Conservation (phyloP, 2,329 filamentous ascomycete species). For the Ascochyta clinopodiicola region DNA sequence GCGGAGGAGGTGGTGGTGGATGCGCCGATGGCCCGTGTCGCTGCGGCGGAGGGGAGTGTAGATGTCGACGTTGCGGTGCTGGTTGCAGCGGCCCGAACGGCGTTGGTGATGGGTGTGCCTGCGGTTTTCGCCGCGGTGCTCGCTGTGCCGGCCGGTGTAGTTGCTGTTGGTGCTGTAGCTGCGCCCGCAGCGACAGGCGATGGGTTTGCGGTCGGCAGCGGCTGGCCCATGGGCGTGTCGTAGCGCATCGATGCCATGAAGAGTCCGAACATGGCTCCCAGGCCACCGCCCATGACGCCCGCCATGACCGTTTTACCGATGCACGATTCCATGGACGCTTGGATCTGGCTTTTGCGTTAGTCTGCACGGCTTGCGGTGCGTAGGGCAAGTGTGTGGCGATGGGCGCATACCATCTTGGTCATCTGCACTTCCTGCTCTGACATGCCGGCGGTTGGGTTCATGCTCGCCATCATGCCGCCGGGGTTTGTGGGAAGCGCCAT, state of each 20-base stretch:
- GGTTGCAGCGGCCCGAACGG: conserved; percentile 49
- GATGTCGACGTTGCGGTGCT: conserved; percentile 53
- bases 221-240: conserved; percentile 78
- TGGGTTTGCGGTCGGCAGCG: conserved; percentile 5
- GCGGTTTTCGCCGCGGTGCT: conserved; percentile 26
- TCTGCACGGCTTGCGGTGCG: neutral
- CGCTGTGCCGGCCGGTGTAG: conserved; percentile 51
- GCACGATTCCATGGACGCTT: conserved; percentile 89
- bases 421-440: conserved; percentile 56
- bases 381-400: neutral
- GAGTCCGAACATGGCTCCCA: conserved; percentile 91
- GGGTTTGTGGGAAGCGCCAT: conserved; percentile 44
- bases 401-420: conserved; percentile 53
- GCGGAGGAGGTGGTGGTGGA: conserved; percentile 58
- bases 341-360: conserved; percentile 64
- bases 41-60: conserved; percentile 31
- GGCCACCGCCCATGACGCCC: conserved; percentile 90
- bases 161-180: neutral
- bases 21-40: conserved; percentile 44
- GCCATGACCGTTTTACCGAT: conserved; percentile 86
- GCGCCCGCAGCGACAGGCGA: conserved; percentile 45
- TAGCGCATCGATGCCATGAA: conserved; percentile 99
- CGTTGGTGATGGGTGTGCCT: conserved; percentile 36
- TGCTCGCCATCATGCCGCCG: conserved; percentile 31
- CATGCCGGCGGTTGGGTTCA: conserved; percentile 48